A percentile compares a stretch with the other conserved stretches of the same genome.
These are phyloP conservation scores for Kwoniella sp. DNA, from an alignment of 768 basidiomycete genomes.

Conservation along the genomic window DNA sequence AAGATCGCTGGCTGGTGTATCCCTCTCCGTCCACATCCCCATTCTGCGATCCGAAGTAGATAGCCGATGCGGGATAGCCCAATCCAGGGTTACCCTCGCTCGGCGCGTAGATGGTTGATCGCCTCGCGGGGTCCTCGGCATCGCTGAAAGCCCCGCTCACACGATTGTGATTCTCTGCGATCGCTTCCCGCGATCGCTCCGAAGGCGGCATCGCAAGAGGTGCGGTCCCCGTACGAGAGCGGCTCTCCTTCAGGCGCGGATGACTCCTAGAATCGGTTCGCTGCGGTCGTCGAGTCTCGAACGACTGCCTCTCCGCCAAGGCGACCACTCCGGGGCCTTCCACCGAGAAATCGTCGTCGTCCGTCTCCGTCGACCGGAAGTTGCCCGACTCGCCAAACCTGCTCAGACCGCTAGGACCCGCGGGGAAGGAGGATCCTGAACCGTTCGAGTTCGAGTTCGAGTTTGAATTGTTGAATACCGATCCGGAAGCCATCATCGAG, in stretches of 20 bases:
- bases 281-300: constrained; percentile 38
- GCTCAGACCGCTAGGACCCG: constrained; percentile 38
- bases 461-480: constrained; percentile 7
- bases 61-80: constrained; percentile 46
- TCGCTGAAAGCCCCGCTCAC: constrained; percentile 37
- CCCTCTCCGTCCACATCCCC: constrained; percentile 11
- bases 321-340: constrained; percentile 41
- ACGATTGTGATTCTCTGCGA: constrained; percentile 4
- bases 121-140: constrained; percentile 35
- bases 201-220: constrained; percentile 13
- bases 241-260: constrained; percentile 23
- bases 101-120: constrained; percentile 29
- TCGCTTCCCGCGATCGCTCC: constrained; percentile 15
- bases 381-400: constrained; percentile 38
- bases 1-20: constrained; percentile 11
- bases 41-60: constrained; percentile 44
- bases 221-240: constrained; percentile 23
- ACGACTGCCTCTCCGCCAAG: constrained; percentile 42
- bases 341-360: constrained; percentile 30
- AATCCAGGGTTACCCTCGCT: constrained; percentile 28
- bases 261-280: constrained; percentile 16
- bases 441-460: background rate
- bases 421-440: constrained; percentile 28
- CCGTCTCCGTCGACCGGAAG: constrained; percentile 41
- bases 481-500: constrained; percentile 19